Evolutionary conservation across 495 filamentous ascomycete genomes (phyloP), one percentile per base, ranked within the genome.

Genomic region (Hypoxylon cercidicola): DNA sequence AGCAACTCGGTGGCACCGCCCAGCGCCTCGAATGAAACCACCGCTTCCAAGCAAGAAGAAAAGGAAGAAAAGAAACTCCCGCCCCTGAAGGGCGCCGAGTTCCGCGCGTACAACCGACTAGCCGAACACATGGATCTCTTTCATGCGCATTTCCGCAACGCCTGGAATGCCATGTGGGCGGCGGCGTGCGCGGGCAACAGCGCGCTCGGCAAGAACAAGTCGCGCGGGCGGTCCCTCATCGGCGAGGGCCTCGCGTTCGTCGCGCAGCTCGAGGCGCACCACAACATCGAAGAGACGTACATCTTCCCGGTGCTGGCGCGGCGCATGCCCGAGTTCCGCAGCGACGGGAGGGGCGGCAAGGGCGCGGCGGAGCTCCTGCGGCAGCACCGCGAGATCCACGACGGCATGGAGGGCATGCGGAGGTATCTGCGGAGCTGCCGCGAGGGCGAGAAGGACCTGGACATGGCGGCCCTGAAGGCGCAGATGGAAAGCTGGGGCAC

Each of bases 331-430:
- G 88, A 88, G 49, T 97, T 97, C 70, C 77, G 73, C 18, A 52
- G n/a, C 7, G 72, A 70, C 13, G 61, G 47, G 1, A 59, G 59
- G 20, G 54, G 54, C 1, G 60, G 53, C 3, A 51, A 75, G 21
- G 79, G 83, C 35, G 84, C 87, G 23, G 77, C 86, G 18, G 84
- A 91, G 72, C 73, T 96, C 39, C 70, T 94, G 43, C 80, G 75
- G n/a, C 93, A 97, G 77, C 93, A 97, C 69, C 81, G 82, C 61
- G 75, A 86, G 73, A 97, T 97, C 43, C 93, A 97, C 74, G 76
- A 78, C 1, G 93, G 93, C 2, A 81, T 97, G 73, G 93, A 93
- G 18, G 81, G 82, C 60, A 80, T 96, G 35, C 82, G 86, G 70
- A 81, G 71, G 28, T 96, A 96, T 75, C 73, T 96, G 23, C 71